phyloP scores from a whole-genome alignment of 2,329 filamentous ascomycete species.

The Colletotrichum theobromicola region DNA sequence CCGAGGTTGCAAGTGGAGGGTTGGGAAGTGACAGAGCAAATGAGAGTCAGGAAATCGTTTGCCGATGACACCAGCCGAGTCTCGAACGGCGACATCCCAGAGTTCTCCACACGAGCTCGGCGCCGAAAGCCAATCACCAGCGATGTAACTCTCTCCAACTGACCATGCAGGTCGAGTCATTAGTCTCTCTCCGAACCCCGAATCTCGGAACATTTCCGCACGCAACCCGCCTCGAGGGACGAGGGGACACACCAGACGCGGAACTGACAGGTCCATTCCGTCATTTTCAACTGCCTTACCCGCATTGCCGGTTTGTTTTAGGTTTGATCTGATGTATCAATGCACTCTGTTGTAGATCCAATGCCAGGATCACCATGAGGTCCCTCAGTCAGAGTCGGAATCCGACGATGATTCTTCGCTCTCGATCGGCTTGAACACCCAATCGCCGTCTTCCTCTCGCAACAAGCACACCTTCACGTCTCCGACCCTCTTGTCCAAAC shows the following conservation, averaged over 20 bases:
- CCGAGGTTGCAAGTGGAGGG: not conserved
- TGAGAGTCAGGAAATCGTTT: constrained; percentile 14
- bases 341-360: not conserved
- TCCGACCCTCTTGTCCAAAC: constrained; percentile 36
- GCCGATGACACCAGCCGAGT: constrained; percentile 17
- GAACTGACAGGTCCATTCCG: not conserved
- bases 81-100: not conserved
- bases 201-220: not conserved
- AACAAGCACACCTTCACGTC: constrained; percentile 37
- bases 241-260: not conserved
- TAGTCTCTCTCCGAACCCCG: not conserved
- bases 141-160: not conserved
- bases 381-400: constrained; percentile 1
- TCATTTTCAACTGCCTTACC: not conserved
- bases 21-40: constrained; percentile 7
- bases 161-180: constrained; percentile 4
- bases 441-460: constrained; percentile 36
- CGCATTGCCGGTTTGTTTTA: not conserved
- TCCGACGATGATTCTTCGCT: constrained; percentile 16
- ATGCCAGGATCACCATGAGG: not conserved
- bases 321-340: not conserved
- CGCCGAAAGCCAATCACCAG: not conserved
- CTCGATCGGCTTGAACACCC: constrained; percentile 37
- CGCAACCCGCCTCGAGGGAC: not conserved
- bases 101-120: constrained; percentile 4